Evolutionary conservation across 768 basidiomycete genomes (phyloP).

Genomic region (Xerocomellus intermedius): DNA sequence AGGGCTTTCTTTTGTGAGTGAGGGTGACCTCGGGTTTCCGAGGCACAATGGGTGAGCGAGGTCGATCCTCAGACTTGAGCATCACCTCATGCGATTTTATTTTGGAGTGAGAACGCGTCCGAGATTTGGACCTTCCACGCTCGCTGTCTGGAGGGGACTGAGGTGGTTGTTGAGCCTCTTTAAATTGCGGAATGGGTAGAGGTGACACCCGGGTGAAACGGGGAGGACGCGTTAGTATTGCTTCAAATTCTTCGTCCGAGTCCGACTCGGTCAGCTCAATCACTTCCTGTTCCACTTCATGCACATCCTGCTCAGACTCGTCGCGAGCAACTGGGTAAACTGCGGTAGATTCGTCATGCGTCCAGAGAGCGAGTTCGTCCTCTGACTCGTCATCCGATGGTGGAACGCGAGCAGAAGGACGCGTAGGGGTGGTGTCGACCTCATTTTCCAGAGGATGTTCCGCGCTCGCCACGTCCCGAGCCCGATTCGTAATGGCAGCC

Average conservation of each 20-base stretch:
- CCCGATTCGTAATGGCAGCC: conserved; percentile 2
- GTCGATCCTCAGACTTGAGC: conserved; percentile 3
- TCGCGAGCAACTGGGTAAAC: conserved; percentile 31
- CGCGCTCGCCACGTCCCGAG: conserved; percentile 2
- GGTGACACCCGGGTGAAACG: conserved; percentile 11
- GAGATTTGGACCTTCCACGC: conserved; percentile 14
- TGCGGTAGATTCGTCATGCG: conserved; percentile 41
- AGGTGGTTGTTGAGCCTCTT: conserved; percentile 7
- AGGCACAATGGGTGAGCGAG: not conserved
- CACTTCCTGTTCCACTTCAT: conserved; percentile 19
- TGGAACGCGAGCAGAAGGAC: not conserved
- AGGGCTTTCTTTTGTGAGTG: conserved; percentile 3
- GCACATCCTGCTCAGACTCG: conserved; percentile 15
- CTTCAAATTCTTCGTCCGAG: conserved; percentile 31
- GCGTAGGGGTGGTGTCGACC: conserved; percentile 19
- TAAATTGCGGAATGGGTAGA: not conserved
- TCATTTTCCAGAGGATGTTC: conserved; percentile 2
- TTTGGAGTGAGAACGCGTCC: conserved; percentile 4
- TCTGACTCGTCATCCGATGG: conserved; percentile 39
- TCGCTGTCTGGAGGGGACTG: conserved; percentile 16
- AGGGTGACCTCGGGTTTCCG: conserved; percentile 13
- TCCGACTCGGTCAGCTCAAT: conserved; percentile 28
- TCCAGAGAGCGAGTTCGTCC: conserved; percentile 47
- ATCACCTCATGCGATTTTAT: not conserved
- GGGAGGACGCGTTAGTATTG: conserved; percentile 25